phyloP scores from a whole-genome alignment of 1,284 basidiomycete genomes.

The Cryptococcus maquisensis region DNA sequence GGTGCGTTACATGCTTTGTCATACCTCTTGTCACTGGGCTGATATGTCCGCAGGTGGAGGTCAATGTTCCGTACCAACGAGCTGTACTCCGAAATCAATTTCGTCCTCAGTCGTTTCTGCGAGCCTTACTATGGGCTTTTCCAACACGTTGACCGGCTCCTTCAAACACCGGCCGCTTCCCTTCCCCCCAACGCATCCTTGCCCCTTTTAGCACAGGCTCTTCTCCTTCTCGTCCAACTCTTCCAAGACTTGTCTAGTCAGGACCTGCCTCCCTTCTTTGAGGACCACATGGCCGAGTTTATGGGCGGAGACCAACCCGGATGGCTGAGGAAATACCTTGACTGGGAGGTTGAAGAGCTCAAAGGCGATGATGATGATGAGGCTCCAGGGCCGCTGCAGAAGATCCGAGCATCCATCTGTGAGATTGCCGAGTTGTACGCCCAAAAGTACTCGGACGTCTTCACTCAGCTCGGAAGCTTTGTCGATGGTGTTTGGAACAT shows the following conservation, averaged over 20 bases:
- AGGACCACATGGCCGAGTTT: constrained; percentile 79
- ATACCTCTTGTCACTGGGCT: background rate
- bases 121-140: constrained; percentile 79
- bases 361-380: constrained; percentile 74
- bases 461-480: constrained; percentile 73
- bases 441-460: constrained; percentile 84
- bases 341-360: constrained; percentile 69
- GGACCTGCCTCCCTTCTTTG: constrained; percentile 89
- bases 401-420: constrained; percentile 83
- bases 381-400: constrained; percentile 73
- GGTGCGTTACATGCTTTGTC: constrained; percentile 30
- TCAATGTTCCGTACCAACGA: constrained; percentile 81
- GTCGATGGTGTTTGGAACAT: constrained; percentile 91
- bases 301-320: constrained; percentile 61
- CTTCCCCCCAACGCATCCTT: constrained; percentile 47
- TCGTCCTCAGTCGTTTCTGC: constrained; percentile 80
- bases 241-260: constrained; percentile 94
- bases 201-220: constrained; percentile 61
- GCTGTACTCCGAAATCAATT: constrained; percentile 88
- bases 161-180: constrained; percentile 42
- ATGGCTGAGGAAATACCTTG: constrained; percentile 71
- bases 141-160: constrained; percentile 54
- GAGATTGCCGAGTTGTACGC: constrained; percentile 92
- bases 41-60: constrained; percentile 60
- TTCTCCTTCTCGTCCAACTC: constrained; percentile 76